Evolutionary conservation across 768 basidiomycete species (phyloP).

Genomic region (Porpolomopsis calyptriformis): DNA sequence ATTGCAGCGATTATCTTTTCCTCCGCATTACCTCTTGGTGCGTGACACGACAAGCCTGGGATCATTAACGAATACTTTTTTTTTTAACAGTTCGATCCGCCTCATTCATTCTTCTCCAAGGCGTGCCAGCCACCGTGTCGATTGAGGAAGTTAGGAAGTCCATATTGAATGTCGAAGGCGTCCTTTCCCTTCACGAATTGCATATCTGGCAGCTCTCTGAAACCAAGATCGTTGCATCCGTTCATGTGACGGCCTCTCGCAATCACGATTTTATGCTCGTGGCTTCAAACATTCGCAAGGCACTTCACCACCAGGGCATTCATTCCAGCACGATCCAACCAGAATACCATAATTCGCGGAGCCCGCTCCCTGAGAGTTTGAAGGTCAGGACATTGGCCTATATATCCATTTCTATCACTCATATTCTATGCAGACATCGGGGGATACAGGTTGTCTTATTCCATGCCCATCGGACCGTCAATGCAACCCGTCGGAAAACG

Average conservation of each 20-base stretch:
- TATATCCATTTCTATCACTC: background rate
- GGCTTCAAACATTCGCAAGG: slow-evolving; percentile 72
- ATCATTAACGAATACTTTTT: background rate
- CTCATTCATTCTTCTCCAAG: slow-evolving; percentile 91
- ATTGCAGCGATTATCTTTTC: slow-evolving; percentile 97
- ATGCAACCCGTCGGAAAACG: slow-evolving; percentile 59
- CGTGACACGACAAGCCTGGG: slow-evolving; percentile 13
- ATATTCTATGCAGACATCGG: slow-evolving; percentile 33
- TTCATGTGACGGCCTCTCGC: slow-evolving; percentile 81
- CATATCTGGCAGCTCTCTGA: slow-evolving; percentile 98
- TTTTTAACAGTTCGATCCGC: slow-evolving; percentile 63
- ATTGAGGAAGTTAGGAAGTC: slow-evolving; percentile 80
- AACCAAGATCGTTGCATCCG: slow-evolving; percentile 87
- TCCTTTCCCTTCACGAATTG: slow-evolving; percentile 80
- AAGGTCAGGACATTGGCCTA: slow-evolving; percentile 29
- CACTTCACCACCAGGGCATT: slow-evolving; percentile 83
- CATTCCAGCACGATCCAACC: slow-evolving; percentile 94
- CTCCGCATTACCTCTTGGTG: slow-evolving; percentile 84
- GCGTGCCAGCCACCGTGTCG: slow-evolving; percentile 81
- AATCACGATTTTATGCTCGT: slow-evolving; percentile 87
- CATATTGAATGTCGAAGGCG: slow-evolving; percentile 76
- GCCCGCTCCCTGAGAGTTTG: slow-evolving; percentile 33
- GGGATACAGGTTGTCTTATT: slow-evolving; percentile 69
- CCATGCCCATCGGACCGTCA: slow-evolving; percentile 58
- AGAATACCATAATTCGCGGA: slow-evolving; percentile 47